Evolutionary conservation across 768 basidiomycete species (phyloP).

Genomic region (Leccinum longicurvipes): DNA sequence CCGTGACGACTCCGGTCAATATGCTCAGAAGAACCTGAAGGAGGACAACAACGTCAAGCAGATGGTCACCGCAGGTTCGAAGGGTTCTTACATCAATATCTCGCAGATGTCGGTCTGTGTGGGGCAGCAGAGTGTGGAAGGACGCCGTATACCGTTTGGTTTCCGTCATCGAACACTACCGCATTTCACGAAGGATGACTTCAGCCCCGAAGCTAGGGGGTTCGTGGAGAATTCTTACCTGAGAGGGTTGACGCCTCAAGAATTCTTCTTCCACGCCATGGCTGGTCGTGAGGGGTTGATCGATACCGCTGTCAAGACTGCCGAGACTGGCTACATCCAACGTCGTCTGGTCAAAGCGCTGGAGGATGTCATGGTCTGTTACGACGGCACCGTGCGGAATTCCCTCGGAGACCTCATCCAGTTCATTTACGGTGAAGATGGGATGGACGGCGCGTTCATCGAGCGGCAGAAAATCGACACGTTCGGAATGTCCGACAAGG

Average conservation of each 20-base stretch:
- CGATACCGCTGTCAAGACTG: slow-evolving; percentile 99
- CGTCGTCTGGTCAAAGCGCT: slow-evolving; percentile 96
- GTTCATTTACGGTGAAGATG: slow-evolving; percentile 97
- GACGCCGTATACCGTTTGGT: slow-evolving; percentile 96
- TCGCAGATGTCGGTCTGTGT: slow-evolving; percentile 99
- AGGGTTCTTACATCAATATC: slow-evolving; percentile 99
- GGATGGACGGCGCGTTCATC: slow-evolving; percentile 97
- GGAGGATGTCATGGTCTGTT: slow-evolving; percentile 96
- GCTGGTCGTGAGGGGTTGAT: slow-evolving; percentile 98
- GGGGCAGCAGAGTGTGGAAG: slow-evolving; percentile 97
- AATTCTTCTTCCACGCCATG: slow-evolving; percentile 99
- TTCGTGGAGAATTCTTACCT: slow-evolving; percentile 99
- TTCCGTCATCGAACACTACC: slow-evolving; percentile 96
- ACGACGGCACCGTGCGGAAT: slow-evolving; percentile 97
- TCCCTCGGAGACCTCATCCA: slow-evolving; percentile 95
- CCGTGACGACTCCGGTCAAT: slow-evolving; percentile 93
- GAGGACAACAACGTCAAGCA: slow-evolving; percentile 99
- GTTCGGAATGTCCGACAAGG: slow-evolving; percentile 72
- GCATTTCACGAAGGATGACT: slow-evolving; percentile 98
- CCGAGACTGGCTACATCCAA: slow-evolving; percentile 99
- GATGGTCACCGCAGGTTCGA: slow-evolving; percentile 99
- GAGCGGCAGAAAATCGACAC: slow-evolving; percentile 94
- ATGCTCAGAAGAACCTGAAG: slow-evolving; percentile 96
- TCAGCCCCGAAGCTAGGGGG: slow-evolving; percentile 94
- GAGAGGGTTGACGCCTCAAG: slow-evolving; percentile 93